Base-by-base conservation (phyloP, 2,329 filamentous ascomycete genomes). In the Elsinoe fawcettii region DNA sequence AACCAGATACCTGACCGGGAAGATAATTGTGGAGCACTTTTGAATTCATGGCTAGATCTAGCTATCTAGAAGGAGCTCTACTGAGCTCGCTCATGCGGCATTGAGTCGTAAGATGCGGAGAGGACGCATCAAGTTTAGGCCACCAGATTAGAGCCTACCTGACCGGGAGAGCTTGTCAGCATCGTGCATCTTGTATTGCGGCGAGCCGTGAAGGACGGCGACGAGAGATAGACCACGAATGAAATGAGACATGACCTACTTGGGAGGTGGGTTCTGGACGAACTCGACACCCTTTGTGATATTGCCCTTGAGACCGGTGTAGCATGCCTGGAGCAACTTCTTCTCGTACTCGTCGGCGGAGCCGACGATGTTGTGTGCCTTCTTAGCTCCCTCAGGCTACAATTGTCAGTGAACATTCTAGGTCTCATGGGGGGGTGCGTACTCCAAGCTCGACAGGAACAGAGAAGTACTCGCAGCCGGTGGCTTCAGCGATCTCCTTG, bases 381-480 rank as follows among this genome's bases (percentile, higher is more conserved):
- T 93, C 77, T 93, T 87, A 58, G 81, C 90, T 74, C 93, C 93
- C 66, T 84, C 84, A 71, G 84, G 80, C 90, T 95, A 65, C 65
- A 37, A 58, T 7, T 11, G n/a, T 51, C 34, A 59, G 41, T 22
- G 22, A 49, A 61, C 60, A 44, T 27, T 7, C 57, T 11, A 18
- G 18, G 25, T 12, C 18, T 27, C 2, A 30, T 34, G 18, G 25
- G 27, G 18, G 55, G 60, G 54, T 56, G 80, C 88, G 78, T 87
- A 95, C 90, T 70, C 93, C 93, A 65, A 99, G 90, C 77, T 96
- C 89, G 65, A 97, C 83, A 60, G 91, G 92, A 57, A 95, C 90
- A 59, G 93, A 96, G 83, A 99, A 99, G 81, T 88, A 99, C 58
- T 99, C 91, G 62, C 74, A 72, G 65, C 90, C 91, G 61, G 86